Evolutionary conservation across 345 rosid species (phyloP).

Genomic region (Gossypium herbaceum): DNA sequence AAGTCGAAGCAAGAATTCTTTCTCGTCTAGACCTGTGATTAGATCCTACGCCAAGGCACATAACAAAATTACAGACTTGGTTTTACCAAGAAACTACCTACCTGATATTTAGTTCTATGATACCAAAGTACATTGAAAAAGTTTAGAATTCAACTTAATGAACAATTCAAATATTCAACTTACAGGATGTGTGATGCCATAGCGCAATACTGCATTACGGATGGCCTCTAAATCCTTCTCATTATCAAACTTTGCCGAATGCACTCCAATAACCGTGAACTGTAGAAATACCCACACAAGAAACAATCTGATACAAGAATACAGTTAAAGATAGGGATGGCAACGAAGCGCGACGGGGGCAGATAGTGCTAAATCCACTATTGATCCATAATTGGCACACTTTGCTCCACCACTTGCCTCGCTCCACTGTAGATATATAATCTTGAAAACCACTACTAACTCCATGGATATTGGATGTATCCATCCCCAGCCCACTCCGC

Average conservation of each 20-base stretch:
- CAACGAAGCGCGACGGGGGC: too few species aligned
- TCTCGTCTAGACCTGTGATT: too few species aligned
- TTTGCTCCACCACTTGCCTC: too few species aligned
- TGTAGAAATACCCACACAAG: conserved; percentile 26
- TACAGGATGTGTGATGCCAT: conserved; percentile 82
- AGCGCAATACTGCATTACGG: conserved; percentile 82
- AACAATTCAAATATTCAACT: conserved; percentile 21
- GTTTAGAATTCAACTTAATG: conserved; percentile 6
- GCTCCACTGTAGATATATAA: too few species aligned
- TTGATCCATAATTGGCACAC: too few species aligned
- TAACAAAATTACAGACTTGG: background rate
- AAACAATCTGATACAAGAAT: background rate
- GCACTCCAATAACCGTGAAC: conserved; percentile 95
- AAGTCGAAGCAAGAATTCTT: too few species aligned
- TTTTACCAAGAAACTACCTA: background rate
- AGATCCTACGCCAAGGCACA: too few species aligned
- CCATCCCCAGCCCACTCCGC: too few species aligned
- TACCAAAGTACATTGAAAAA: conserved; percentile 5
- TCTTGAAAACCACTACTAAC: too few species aligned
- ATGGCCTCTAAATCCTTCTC: conserved; percentile 96
- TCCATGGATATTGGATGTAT: too few species aligned
- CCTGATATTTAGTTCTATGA: background rate
- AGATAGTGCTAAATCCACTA: too few species aligned
- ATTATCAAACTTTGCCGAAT: conserved; percentile 95
- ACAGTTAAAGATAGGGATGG: background rate